Percentiles rank a stretch among this genome's conserved stretches.
These are phyloP conservation scores for Hirsutella minnesotensis DNA, from an alignment of 2,329 filamentous ascomycete species.

Conservation along the genomic window DNA sequence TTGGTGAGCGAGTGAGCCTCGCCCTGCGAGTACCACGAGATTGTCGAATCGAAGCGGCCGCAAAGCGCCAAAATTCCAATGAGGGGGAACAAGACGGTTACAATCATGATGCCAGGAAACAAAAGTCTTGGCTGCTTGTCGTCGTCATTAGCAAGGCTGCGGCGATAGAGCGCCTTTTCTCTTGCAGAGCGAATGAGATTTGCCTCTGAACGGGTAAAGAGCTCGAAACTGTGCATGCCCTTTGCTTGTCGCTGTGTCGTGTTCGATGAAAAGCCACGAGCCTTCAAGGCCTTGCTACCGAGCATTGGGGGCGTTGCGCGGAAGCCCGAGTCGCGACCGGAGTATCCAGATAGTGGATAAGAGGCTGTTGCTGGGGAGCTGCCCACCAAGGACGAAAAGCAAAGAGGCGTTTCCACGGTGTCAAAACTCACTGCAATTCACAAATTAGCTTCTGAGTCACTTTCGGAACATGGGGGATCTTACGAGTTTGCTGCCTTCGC, in stretches of 20 bases:
- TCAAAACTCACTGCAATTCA: background rate
- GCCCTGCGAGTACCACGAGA: conserved; percentile 37
- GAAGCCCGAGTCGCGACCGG: background rate
- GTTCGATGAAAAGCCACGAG: conserved; percentile 14
- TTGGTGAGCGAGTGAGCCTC: conserved; percentile 26
- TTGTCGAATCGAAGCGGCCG: conserved; percentile 30
- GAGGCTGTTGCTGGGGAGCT: background rate
- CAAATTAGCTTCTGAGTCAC: background rate
- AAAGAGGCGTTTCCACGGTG: background rate
- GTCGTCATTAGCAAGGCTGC: conserved; percentile 13
- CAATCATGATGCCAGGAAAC: conserved; percentile 24
- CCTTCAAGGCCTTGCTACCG: conserved; percentile 8
- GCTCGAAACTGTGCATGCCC: conserved; percentile 8
- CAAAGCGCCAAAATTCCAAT: conserved; percentile 30
- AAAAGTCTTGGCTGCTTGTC: conserved; percentile 20
- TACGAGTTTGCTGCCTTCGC: background rate
- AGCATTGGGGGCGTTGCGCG: conserved; percentile 6
- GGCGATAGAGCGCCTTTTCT: conserved; percentile 17
- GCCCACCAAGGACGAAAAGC: conserved; percentile 2
- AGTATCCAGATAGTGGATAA: background rate
- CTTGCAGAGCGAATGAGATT: conserved; percentile 19
- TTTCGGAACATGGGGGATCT: background rate
- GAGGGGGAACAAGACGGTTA: conserved; percentile 34
- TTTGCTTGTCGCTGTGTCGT: conserved; percentile 7
- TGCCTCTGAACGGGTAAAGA: conserved; percentile 16